Evolutionary conservation across 2,329 filamentous ascomycete genomes (phyloP).

Genomic region (Trichoderma simmonsii): DNA sequence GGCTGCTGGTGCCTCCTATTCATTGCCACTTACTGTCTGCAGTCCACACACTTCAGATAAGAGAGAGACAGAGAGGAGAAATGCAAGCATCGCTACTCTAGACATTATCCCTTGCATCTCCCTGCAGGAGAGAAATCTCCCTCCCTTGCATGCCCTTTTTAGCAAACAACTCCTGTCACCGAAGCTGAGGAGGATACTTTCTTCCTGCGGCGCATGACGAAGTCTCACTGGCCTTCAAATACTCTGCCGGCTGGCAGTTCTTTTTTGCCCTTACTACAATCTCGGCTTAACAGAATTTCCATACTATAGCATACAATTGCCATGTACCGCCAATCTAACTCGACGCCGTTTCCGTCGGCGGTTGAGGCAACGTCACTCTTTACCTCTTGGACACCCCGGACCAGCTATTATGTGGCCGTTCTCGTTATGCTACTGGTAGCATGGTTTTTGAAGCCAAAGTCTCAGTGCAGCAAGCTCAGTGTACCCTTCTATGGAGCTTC

Average conservation of each 20-base stretch:
- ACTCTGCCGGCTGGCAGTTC: neutral
- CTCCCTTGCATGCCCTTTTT: neutral
- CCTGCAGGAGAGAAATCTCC: neutral
- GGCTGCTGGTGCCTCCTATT: neutral
- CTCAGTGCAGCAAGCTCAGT: slow-evolving; percentile 28
- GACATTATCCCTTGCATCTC: neutral
- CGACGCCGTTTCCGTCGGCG: neutral
- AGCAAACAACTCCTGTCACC: neutral
- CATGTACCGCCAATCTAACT: slow-evolving; percentile 7
- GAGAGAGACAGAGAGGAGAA: neutral
- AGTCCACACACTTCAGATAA: neutral
- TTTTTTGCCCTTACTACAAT: neutral
- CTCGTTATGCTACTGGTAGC: neutral
- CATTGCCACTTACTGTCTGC: neutral
- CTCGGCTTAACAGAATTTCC: neutral
- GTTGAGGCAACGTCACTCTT: neutral
- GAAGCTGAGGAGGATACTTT: neutral
- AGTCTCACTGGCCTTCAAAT: neutral
- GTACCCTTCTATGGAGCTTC: slow-evolving; percentile 48
- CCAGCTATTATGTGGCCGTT: neutral
- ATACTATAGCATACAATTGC: neutral
- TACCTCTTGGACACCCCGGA: neutral
- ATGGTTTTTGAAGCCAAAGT: slow-evolving; percentile 1
- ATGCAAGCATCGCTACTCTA: neutral
- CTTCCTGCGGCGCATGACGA: neutral